Percentiles rank a stretch among this genome's conserved stretches.
These are phyloP conservation scores for Pouteria campechiana DNA, from an alignment of 179 eudicot genomes.

Conservation along the genomic window DNA sequence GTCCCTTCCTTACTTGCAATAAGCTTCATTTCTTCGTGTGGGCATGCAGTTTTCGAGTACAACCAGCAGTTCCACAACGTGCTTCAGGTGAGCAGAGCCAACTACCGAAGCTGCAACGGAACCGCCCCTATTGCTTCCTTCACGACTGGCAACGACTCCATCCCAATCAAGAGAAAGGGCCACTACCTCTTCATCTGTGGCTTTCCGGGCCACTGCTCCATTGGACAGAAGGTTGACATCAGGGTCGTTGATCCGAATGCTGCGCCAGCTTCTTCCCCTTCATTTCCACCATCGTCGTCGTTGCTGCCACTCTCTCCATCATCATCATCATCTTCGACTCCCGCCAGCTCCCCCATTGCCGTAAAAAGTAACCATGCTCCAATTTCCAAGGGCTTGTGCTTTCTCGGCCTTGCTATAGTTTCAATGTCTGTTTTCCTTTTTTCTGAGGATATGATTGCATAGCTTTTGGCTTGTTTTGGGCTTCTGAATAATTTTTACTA, in stretches of 20 bases:
- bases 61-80: conserved; percentile 84
- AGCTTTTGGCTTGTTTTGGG: no score
- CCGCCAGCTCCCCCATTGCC: conserved; percentile 26
- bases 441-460: no score
- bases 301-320: conserved; percentile 18
- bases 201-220: conserved; percentile 84
- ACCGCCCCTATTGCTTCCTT: conserved; percentile 66
- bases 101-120: conserved; percentile 56
- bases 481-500: no score
- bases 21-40: neutral
- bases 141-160: conserved; percentile 76
- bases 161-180: conserved; percentile 43
- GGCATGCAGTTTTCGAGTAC: conserved; percentile 56
- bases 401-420: no score
- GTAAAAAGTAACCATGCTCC: no score
- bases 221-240: conserved; percentile 87
- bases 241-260: no score
- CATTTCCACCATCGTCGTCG: conserved; percentile 33
- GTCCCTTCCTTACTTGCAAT: neutral
- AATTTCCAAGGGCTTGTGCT: no score
- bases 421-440: no score
- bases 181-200: conserved; percentile 92
- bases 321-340: conserved; percentile 1
- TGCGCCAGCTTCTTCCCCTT: conserved; percentile 20
- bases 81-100: conserved; percentile 70